Percentiles rank a stretch among this genome's conserved stretches.
phyloP scores from a whole-genome alignment of 257 asterid species.

The Solanum corneliomulleri region DNA sequence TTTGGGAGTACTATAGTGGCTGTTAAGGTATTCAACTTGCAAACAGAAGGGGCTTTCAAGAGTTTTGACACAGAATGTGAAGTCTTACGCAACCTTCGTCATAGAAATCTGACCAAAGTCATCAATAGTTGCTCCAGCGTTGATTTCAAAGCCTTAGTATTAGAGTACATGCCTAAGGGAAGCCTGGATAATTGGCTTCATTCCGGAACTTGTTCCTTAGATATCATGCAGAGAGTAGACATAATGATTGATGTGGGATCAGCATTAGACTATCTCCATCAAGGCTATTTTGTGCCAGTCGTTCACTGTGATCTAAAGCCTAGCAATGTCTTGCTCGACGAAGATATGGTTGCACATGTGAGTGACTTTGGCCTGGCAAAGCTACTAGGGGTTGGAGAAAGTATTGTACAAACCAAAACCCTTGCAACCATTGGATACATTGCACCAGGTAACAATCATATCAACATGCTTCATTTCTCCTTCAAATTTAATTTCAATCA shows the following conservation, averaged over 20 bases:
- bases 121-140: slow-evolving; percentile 8
- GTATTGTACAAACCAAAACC: slow-evolving; percentile 5
- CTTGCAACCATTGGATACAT: slow-evolving; percentile 15
- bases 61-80: slow-evolving; percentile 16
- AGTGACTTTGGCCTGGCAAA: slow-evolving; percentile 19
- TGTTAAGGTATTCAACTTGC: neutral
- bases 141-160: slow-evolving; percentile 15
- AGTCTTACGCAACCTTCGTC: slow-evolving; percentile 14
- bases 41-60: neutral
- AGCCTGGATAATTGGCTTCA: slow-evolving; percentile 11
- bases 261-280: slow-evolving; percentile 16
- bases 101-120: slow-evolving; percentile 18
- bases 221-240: slow-evolving; percentile 4
- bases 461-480: neutral
- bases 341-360: slow-evolving; percentile 15
- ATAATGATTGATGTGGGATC: slow-evolving; percentile 13
- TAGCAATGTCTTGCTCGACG: slow-evolving; percentile 10
- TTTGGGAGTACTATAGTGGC: neutral
- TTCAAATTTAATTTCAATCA: neutral
- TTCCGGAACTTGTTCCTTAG: neutral
- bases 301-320: slow-evolving; percentile 21
- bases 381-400: neutral
- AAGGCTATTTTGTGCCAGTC: slow-evolving; percentile 4
- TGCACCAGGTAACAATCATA: slow-evolving; percentile 11
- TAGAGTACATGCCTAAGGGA: slow-evolving; percentile 20